Evolutionary conservation across 306 rosid species (phyloP).

Genomic region (Cucurbita ficifolia): DNA sequence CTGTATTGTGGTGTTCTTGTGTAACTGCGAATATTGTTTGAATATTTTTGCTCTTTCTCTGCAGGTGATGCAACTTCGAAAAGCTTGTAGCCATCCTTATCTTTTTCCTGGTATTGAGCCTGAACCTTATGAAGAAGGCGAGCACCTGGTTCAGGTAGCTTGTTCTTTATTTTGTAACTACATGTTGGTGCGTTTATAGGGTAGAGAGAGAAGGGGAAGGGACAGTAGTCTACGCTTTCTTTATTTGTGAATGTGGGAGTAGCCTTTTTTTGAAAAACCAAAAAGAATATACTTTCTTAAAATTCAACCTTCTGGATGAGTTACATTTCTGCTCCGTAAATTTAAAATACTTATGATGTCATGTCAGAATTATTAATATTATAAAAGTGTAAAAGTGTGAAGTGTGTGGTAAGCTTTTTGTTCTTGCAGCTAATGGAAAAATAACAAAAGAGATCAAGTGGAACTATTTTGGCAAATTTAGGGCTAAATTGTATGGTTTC

Average conservation of each 20-base stretch:
- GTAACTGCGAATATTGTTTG: background rate
- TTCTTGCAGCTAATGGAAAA: background rate
- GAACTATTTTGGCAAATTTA: background rate
- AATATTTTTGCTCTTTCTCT: background rate
- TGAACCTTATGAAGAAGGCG: constrained; percentile 95
- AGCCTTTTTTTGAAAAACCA: background rate
- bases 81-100: constrained; percentile 92
- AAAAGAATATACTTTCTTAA: background rate
- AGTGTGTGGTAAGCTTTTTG: background rate
- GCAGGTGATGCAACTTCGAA: constrained; percentile 78
- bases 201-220: background rate
- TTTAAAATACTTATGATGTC: background rate
- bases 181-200: background rate
- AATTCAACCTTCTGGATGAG: background rate
- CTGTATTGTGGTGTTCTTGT: background rate
- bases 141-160: constrained; percentile 78
- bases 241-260: background rate
- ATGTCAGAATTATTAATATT: background rate
- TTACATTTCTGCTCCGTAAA: background rate
- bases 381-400: background rate
- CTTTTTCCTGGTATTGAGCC: constrained; percentile 96
- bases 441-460: background rate
- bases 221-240: background rate
- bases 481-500: background rate
- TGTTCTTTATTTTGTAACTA: background rate